Evolutionary conservation across 192 early-diverging fungal species (phyloP), one percentile per base, ranked within the genome.

Genomic region (Spinellus fusiger): DNA sequence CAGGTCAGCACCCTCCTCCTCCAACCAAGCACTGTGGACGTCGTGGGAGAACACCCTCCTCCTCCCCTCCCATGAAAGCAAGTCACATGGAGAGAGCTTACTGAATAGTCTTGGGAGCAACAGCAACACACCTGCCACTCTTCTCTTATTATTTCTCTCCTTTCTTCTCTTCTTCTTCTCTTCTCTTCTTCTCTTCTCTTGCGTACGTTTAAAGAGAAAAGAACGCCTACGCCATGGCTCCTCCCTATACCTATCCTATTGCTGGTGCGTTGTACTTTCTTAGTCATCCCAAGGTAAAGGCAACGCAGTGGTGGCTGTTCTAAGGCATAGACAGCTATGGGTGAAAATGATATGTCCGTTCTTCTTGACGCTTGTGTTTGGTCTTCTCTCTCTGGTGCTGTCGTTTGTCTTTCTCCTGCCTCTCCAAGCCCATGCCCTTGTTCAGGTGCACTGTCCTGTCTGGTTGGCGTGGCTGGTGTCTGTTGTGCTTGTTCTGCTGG

Each of bases 401-500:
- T 69, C 74, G 3, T 83, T 87, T 59, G 77, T 73, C 3, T 81
- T 77, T 65, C 58, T 82, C 4, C 71, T 87, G 54, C 66, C 69
- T 20, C 66, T 80, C 1, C 86, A 87, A 65, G 83, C 84, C 4
- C 73, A 83, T 63, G 86, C 75, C 12, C 67, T 87, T 9, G 78
- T 79, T 16, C 15, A 32, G 1, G 75, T 35, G 7, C 60, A 74
- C 3, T 78, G 81, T 31, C 84, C 83, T n/a, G 69, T 61, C 0
- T 82, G 84, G 69, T 67, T 86, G 2, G 78, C 83, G 18, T 87
- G 86, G 86, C 63, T 80, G 0, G 71, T 84, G 0, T 68, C 71
- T 18, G 68, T 86, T 23, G 80, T 87, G 27, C 77, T 86, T 61
- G 77, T 81, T 3, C 22, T 87, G n/a, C 52, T 87, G 0, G 84